phyloP scores from a whole-genome alignment of 768 basidiomycete genomes.

The Daedaleopsis nitida region DNA sequence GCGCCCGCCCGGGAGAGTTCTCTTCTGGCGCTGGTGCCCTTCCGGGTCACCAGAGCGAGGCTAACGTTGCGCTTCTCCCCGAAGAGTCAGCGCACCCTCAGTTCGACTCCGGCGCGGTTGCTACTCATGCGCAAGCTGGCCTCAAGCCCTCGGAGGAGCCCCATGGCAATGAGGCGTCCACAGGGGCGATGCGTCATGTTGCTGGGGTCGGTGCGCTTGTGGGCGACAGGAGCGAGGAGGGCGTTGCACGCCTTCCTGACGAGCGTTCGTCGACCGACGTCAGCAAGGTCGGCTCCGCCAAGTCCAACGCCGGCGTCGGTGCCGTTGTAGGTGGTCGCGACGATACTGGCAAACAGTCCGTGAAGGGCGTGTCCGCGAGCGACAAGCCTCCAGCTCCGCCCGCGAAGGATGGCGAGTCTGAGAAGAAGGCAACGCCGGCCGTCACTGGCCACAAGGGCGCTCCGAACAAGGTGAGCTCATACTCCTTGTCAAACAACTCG shows the following conservation, averaged over 20 bases:
- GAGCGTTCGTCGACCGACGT: conserved; percentile 28
- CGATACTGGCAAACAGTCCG: background rate
- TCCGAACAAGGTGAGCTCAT: background rate
- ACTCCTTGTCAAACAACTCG: background rate
- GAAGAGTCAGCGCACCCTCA: conserved; percentile 21
- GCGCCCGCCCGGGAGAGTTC: conserved; percentile 19
- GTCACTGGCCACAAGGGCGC: background rate
- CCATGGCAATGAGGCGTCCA: conserved; percentile 28
- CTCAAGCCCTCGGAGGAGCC: conserved; percentile 35
- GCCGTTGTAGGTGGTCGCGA: background rate
- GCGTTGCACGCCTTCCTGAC: conserved; percentile 50
- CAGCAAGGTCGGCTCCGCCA: background rate
- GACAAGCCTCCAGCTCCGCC: background rate
- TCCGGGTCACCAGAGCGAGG: conserved; percentile 23
- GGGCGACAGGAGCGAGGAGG: conserved; percentile 45
- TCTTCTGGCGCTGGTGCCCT: conserved; percentile 26
- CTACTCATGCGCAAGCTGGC: conserved; percentile 3
- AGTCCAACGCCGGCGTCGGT: background rate
- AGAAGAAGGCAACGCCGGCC: background rate
- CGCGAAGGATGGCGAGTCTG: background rate
- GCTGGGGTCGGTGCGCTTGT: conserved; percentile 51
- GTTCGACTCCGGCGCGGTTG: conserved; percentile 11
- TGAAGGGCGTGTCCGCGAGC: background rate
- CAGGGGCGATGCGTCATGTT: conserved; percentile 29
- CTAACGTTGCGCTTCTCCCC: conserved; percentile 26